These are phyloP conservation scores for Solanum sitiens DNA, from an alignment of 257 asterid genomes.

Conservation along the genomic window DNA sequence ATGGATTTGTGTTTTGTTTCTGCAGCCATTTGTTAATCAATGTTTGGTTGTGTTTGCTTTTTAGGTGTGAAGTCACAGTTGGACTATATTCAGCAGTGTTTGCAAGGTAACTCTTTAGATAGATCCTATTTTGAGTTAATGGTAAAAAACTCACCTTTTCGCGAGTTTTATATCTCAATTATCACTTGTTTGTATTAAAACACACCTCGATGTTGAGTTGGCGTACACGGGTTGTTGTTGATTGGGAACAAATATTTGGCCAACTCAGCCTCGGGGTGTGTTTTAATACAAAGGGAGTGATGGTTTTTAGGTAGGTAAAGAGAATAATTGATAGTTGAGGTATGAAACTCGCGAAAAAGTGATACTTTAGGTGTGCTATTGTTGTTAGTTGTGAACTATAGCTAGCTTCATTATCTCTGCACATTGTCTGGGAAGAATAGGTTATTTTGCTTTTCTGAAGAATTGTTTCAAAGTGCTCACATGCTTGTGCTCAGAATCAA, in stretches of 20 bases:
- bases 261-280: background rate
- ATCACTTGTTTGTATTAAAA: background rate
- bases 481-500: background rate
- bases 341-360: background rate
- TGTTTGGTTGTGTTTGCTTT: background rate
- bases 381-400: background rate
- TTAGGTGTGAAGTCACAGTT: constrained; percentile 85
- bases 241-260: background rate
- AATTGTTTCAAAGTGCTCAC: background rate
- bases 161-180: background rate
- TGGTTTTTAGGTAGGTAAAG: background rate
- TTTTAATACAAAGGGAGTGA: background rate
- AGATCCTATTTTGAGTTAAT: background rate
- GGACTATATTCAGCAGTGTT: constrained; percentile 89
- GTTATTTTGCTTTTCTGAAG: background rate
- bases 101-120: constrained; percentile 53
- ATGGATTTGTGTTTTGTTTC: background rate
- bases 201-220: background rate
- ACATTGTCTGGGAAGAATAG: background rate
- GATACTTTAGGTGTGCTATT: background rate
- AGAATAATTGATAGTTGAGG: background rate
- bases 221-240: background rate
- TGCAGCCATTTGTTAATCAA: background rate
- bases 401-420: background rate
- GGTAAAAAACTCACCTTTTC: background rate